Evolutionary conservation across 2,329 filamentous ascomycete species (phyloP).

Genomic region (Phaeosphaeriaceae sp.): DNA sequence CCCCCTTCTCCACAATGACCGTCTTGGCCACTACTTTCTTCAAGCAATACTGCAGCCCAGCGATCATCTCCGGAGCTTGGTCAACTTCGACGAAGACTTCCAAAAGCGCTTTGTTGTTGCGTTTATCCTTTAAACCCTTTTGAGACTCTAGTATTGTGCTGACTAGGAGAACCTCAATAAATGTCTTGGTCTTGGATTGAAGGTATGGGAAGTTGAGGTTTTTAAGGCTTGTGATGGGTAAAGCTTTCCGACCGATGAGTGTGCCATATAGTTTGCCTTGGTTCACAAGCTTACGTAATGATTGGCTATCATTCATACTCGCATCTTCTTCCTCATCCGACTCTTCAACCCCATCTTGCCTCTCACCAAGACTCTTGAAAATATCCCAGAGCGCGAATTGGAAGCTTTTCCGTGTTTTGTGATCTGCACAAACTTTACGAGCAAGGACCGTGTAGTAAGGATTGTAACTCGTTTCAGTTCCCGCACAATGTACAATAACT

Average conservation of each 20-base stretch:
- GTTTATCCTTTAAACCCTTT: conserved; percentile 52
- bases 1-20: conserved; percentile 57
- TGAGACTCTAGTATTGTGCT: conserved; percentile 73
- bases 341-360: conserved; percentile 66
- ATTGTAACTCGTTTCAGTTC: conserved; percentile 84
- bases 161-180: conserved; percentile 81
- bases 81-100: conserved; percentile 71
- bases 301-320: conserved; percentile 55
- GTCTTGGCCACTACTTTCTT: conserved; percentile 75
- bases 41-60: conserved; percentile 80
- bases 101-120: conserved; percentile 65
- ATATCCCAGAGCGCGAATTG: conserved; percentile 86
- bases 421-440: conserved; percentile 75
- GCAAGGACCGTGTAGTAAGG: conserved; percentile 92
- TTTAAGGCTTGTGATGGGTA: conserved; percentile 66
- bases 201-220: conserved; percentile 80
- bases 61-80: conserved; percentile 70
- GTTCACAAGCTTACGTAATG: conserved; percentile 68
- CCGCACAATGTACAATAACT: conserved; percentile 85
- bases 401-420: conserved; percentile 80
- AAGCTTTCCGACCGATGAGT: conserved; percentile 65
- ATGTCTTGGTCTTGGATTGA: conserved; percentile 75
- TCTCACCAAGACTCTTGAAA: conserved; percentile 85
- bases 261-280: conserved; percentile 70
- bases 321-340: conserved; percentile 59